Evolutionary conservation across 495 filamentous ascomycete genomes (phyloP), one percentile per base, ranked within the genome.

Genomic region (Hypoxylon intermedium): DNA sequence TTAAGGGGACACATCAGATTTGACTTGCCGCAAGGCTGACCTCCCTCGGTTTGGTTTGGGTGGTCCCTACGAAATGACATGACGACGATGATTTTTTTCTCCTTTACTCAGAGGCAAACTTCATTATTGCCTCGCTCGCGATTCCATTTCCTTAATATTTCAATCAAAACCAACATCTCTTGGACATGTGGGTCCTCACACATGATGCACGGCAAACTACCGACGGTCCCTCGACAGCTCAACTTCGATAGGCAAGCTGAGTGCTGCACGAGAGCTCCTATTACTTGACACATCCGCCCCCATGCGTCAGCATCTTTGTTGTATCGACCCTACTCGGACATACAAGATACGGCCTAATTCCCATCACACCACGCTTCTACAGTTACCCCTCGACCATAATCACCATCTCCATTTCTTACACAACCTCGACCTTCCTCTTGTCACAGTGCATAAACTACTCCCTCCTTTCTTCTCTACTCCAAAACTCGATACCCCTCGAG

Each of bases 21-120:
- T 82, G 78, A 77, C 75, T 76, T 81, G 80, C 79, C 81, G 80
- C 82, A 79, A 84, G 82, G 82, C 82, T 79, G 45, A 52, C 62
- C 50, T 51, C 55, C 62, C 55, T 70, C 67, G 75, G 69, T 79
- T 78, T 68, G 74, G 69, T 79, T 78, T 61, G 66, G 73, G 66
- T 44, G 68, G 71, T 69, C 72, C 69, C 72, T 71, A 65, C 51
- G 75, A 72, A 61, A 80, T 67, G 75, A 78, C 66, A 67, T 73
- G 64, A 78, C 64, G 76, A 79, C 69, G n/a, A n/a, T n/a, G n/a
- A 60, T 58, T 72, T 61, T 75, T 71, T 74, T 71, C 60, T 63
- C 63, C 63, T 67, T 26, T 65, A 45, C 18, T 50, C 55, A 56
- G 40, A 55, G 58, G 53, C 49, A 63, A 75, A 74, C 69, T 68